Percentiles rank a stretch among this genome's conserved stretches.
phyloP scores from a whole-genome alignment of 2,329 filamentous ascomycete genomes.

The Calcarisporium arbuscula region DNA sequence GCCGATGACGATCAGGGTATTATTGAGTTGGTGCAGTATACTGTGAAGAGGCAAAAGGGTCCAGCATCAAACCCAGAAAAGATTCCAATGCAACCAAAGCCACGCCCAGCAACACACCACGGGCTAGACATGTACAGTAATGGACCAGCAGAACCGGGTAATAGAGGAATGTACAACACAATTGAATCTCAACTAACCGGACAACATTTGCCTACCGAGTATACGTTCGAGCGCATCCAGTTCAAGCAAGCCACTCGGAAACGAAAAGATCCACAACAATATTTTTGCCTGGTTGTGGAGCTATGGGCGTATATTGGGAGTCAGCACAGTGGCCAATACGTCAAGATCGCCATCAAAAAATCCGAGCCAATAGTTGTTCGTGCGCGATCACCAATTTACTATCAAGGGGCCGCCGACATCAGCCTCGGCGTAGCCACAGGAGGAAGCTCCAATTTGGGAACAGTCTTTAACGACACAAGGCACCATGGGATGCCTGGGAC shows the following conservation, averaged over 20 bases:
- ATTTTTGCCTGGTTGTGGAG: conserved; percentile 85
- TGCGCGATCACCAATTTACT: conserved; percentile 75
- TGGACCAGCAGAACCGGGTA: conserved; percentile 18
- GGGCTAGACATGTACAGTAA: conserved; percentile 38
- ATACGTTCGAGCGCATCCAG: conserved; percentile 81
- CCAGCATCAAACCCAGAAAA: conserved; percentile 69
- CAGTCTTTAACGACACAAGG: too few species aligned
- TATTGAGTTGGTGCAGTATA: conserved; percentile 84
- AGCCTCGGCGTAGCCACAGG: too few species aligned
- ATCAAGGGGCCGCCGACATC: too few species aligned
- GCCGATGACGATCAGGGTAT: conserved; percentile 68
- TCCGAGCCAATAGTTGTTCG: conserved; percentile 84
- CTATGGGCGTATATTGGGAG: conserved; percentile 64
- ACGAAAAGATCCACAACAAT: conserved; percentile 81
- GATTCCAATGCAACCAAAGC: conserved; percentile 60
- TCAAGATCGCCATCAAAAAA: conserved; percentile 65
- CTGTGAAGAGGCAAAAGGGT: conserved; percentile 84
- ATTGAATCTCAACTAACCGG: conserved; percentile 18
- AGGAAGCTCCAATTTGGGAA: too few species aligned
- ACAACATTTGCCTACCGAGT: conserved; percentile 43
- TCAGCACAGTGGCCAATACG: conserved; percentile 46
- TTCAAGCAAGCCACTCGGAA: conserved; percentile 93
- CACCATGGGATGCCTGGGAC: too few species aligned
- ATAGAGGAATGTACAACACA: conserved; percentile 32
- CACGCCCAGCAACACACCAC: conserved; percentile 48